phyloP scores from a whole-genome alignment of 768 basidiomycete genomes.

The Suillus ampliporus region DNA sequence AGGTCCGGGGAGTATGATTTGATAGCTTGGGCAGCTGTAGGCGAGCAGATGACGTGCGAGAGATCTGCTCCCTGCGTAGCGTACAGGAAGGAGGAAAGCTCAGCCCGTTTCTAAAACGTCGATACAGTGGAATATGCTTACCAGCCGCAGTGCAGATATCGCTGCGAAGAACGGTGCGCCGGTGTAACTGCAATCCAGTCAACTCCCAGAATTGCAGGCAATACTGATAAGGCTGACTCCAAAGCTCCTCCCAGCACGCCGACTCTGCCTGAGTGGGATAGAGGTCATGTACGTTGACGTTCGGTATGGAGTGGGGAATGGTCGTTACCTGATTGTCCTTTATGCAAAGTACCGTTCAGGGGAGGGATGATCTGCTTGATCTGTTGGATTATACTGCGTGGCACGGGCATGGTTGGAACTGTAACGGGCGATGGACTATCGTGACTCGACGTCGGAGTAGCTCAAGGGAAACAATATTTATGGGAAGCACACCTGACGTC shows the following conservation, averaged over 20 bases:
- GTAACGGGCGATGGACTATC: background rate
- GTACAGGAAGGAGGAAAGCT: too few species aligned
- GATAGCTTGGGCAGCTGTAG: slow-evolving; percentile 89
- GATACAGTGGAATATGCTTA: slow-evolving; percentile 34
- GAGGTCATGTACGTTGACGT: slow-evolving; percentile 8
- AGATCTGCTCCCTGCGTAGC: slow-evolving; percentile 85
- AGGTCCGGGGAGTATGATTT: slow-evolving; percentile 97
- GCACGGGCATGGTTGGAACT: slow-evolving; percentile 56
- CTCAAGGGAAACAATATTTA: background rate
- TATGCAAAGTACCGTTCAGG: slow-evolving; percentile 85
- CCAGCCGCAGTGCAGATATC: slow-evolving; percentile 87
- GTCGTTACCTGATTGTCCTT: slow-evolving; percentile 86
- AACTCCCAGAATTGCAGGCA: background rate
- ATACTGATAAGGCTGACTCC: slow-evolving; percentile 63
- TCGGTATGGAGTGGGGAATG: slow-evolving; percentile 2
- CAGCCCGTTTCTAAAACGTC: background rate
- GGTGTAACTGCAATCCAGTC: slow-evolving; percentile 70
- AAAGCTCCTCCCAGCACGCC: slow-evolving; percentile 93
- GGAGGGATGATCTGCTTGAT: slow-evolving; percentile 89
- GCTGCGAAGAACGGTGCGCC: slow-evolving; percentile 97
- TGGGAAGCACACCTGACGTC: background rate
- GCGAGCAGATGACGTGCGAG: slow-evolving; percentile 97
- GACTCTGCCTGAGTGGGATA: slow-evolving; percentile 65
- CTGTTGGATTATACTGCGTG: slow-evolving; percentile 67
- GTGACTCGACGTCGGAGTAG: background rate